Base-by-base conservation (phyloP, 495 filamentous ascomycete genomes). In the Hypoxylon rickii region DNA sequence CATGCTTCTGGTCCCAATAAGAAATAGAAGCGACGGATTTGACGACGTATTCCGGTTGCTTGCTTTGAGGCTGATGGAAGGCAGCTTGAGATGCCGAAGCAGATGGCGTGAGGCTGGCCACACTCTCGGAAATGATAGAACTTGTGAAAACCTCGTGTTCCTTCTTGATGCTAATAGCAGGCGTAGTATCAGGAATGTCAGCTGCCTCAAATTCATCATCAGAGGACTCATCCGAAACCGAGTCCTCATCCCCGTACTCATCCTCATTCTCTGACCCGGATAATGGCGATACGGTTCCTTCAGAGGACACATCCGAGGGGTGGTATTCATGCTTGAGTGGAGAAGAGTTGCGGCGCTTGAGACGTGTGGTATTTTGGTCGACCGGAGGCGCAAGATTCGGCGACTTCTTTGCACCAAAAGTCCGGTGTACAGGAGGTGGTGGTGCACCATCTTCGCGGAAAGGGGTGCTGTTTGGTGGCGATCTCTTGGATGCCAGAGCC, bases 311-410 rank as follows among this genome's bases (percentile, higher is more conserved):
- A 33, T 90, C 92, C 1, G 94, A 97, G 2, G 95, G 95, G 58
- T 90, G 89, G 63, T 96, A 99, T 74, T 99, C 92, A 63, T 97
- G 94, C 72, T 99, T 99, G 51, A 99, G 78, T 7, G 95, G 95
- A 7, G 95, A 97, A 3, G 95, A 97, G 19, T 86, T 88, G 4
- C 90, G 82, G 21, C 93, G 80, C 62, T 82, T 87, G 8, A 79
- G 68, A 19, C 73, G 76, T 18, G 66, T 39, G 3, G 63, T 58
- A 54, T 66, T 64, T 38, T 58, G 70, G 40, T 73, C 79, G 47
- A 82, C 73, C 3, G 82, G 74, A 26, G 82, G 82, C 26, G 73
- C 70, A 32, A 79, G 79, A 38, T 74, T 66, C 29, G 68, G 61
- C 26, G 73, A 66, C 51, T 64, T 70, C 69, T 73, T 77, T 40